phyloP scores from a whole-genome alignment of 495 filamentous ascomycete genomes.

The Aspergillus sparsus region DNA sequence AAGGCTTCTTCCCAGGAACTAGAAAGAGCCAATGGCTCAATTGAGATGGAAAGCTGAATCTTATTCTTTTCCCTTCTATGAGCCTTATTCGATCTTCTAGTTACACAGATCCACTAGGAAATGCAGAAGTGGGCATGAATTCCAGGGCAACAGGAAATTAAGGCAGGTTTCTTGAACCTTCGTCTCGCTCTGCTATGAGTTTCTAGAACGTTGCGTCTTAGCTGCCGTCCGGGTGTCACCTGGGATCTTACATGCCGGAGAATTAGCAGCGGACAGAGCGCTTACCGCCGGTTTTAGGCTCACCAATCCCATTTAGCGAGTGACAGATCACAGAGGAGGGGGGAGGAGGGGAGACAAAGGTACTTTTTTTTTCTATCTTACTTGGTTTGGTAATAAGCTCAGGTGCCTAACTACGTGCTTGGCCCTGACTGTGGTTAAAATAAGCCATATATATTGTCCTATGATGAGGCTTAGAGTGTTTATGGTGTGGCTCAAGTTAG shows the following conservation, averaged over 20 bases:
- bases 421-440: not conserved
- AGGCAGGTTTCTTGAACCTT: conserved; percentile 1
- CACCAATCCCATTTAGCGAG: not conserved
- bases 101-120: conserved; percentile 9
- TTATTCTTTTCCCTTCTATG: not conserved
- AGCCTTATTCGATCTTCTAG: not conserved
- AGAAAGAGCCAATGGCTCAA: not conserved
- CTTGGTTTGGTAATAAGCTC: not conserved
- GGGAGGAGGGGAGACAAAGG: not conserved
- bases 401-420: not conserved
- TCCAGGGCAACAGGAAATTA: conserved; percentile 8
- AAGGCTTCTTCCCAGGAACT: not conserved
- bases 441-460: not conserved
- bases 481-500: not conserved
- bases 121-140: conserved; percentile 7
- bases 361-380: not conserved
- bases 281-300: conserved; percentile 12
- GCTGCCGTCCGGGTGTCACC: conserved; percentile 15
- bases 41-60: not conserved
- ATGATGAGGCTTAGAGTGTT: conserved; percentile 4
- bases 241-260: conserved; percentile 1
- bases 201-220: conserved; percentile 8
- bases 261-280: not conserved
- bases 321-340: conserved; percentile 4
- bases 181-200: not conserved